Base-by-base conservation (phyloP, 2,329 filamentous ascomycete genomes). In the Blastomyces percursus region DNA sequence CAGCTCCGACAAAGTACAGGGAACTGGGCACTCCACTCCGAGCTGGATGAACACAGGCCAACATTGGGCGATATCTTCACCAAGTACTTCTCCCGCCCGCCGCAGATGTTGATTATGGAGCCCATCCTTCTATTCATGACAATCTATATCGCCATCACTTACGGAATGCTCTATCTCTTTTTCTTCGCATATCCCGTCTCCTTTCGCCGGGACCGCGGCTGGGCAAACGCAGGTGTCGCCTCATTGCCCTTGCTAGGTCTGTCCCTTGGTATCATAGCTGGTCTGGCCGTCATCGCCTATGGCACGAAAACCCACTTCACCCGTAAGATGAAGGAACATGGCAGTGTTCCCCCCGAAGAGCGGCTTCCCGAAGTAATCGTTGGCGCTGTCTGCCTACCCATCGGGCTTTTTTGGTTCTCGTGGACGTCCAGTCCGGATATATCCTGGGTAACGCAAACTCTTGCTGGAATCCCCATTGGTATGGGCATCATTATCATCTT, bases 91-190 rank as follows among this genome's bases (percentile, higher is more conserved):
- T 66, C 77, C 57, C 74, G 76, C 21, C 78, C 78, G 0, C 71
- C 78, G 54, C 69, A 73, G 63, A 81, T 82, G 79, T 70, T 82
- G 19, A 62, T 76, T 50, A 67, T 75, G 46, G 80, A 82, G 64
- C 79, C 80, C 0, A 81, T 82, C 61, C 70, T 82, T 4, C 65
- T 79, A 32, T 69, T 78, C 21, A 72, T 82, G 54, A 81, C 79
- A 0, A 64, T 80, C 9, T 78, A 78, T 63, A 72, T 77, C 16
- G 72, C 73, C 51, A 66, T 76, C 44, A 68, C 76, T 58, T 77
- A 77, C 65, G 73, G 67, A 11, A 68, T 72, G 16, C 61, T 72
- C 16, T 72, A 70, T 63, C 67, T 72, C 38, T 67, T 70, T 66
- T 77, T 78, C 67, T 74, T 76, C 61, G 73, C 74, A 24, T 78